phyloP scores from a whole-genome alignment of 1,284 basidiomycete genomes.

The Psilocybe mexicana region DNA sequence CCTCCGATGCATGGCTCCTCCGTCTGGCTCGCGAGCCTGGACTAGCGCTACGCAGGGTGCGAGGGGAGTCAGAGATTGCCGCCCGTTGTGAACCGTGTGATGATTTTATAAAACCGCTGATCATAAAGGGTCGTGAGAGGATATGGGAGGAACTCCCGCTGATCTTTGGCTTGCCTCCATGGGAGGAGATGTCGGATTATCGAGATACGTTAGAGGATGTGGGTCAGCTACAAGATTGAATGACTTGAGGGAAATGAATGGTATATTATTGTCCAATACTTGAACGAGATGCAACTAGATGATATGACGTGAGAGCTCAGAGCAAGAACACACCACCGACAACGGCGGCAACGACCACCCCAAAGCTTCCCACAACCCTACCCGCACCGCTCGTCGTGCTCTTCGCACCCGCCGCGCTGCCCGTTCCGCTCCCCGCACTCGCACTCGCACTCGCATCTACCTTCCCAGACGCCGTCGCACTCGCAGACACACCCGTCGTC shows the following conservation, averaged over 20 bases:
- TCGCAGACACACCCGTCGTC: neutral
- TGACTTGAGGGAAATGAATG: too few species aligned
- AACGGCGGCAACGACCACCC: neutral
- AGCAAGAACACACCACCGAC: neutral
- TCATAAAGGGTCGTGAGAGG: neutral
- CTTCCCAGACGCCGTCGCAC: neutral
- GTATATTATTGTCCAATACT: too few species aligned
- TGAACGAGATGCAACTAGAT: too few species aligned
- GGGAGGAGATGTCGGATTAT: neutral
- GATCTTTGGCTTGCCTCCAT: neutral
- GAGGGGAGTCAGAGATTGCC: neutral
- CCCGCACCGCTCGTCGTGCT: neutral
- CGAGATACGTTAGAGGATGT: too few species aligned
- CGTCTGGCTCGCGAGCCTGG: neutral
- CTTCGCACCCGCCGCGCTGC: neutral
- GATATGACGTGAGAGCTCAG: neutral
- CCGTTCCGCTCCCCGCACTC: neutral
- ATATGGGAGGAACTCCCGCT: neutral
- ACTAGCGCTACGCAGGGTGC: neutral
- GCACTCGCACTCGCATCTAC: neutral
- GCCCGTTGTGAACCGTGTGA: neutral
- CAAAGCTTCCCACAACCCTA: neutral
- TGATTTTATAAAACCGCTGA: neutral
- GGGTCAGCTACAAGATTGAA: too few species aligned
- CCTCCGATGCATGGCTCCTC: neutral